These are phyloP conservation scores for Platanthera guangdongensis DNA, from an alignment of 106 monocot species.

Conservation along the genomic window DNA sequence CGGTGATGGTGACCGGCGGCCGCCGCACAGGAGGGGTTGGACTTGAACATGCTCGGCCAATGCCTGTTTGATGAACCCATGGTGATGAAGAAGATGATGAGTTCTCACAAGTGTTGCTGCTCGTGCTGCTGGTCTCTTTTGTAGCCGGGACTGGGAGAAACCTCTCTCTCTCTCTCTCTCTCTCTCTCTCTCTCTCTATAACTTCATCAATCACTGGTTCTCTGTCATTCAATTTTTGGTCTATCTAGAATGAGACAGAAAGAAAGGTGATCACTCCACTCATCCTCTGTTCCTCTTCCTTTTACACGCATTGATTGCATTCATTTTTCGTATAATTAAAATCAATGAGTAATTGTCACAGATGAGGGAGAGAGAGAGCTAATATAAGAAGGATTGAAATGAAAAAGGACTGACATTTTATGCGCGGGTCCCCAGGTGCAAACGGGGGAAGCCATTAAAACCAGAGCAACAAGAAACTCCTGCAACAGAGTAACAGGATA, in stretches of 20 bases:
- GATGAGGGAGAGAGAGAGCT: background rate
- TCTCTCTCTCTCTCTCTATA: constrained; percentile 12
- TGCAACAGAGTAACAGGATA: constrained; percentile 8
- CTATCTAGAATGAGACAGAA: constrained; percentile 14
- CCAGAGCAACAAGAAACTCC: constrained; percentile 27
- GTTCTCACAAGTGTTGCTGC: background rate
- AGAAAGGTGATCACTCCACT: constrained; percentile 5
- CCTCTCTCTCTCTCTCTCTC: constrained; percentile 3
- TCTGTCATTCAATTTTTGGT: constrained; percentile 4
- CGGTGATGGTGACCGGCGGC: constrained; percentile 42
- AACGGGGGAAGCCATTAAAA: constrained; percentile 16
- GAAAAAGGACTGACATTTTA: constrained; percentile 16
- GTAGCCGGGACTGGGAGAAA: background rate
- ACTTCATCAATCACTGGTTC: background rate
- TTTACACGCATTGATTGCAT: constrained; percentile 35
- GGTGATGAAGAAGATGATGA: constrained; percentile 16
- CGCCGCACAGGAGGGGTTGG: constrained; percentile 66
- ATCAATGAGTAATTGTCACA: background rate
- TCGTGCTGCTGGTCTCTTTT: background rate
- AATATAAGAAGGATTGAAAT: constrained; percentile 4
- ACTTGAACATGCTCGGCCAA: constrained; percentile 99
- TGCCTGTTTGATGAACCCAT: constrained; percentile 98
- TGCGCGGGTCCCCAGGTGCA: constrained; percentile 17
- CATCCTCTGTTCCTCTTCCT: constrained; percentile 1
- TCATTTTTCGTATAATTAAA: constrained; percentile 25